These are phyloP conservation scores for Massarina eburnea DNA, from an alignment of 2,329 filamentous ascomycete genomes.

Conservation along the genomic window DNA sequence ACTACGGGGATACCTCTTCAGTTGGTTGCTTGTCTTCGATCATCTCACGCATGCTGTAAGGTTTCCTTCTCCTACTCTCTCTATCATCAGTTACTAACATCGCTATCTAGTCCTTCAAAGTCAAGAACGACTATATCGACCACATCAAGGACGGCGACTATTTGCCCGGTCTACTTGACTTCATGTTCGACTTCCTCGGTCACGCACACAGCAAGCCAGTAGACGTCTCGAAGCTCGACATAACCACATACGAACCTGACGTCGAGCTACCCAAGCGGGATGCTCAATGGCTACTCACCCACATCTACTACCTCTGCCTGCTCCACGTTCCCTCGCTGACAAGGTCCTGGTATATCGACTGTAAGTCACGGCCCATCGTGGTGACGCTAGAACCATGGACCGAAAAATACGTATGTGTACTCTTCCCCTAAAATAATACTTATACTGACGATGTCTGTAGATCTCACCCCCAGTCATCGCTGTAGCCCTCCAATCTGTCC, in stretches of 20 bases:
- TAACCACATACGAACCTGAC: conserved; percentile 62
- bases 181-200: conserved; percentile 82
- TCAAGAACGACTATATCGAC: conserved; percentile 78
- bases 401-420: conserved; percentile 59
- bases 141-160: conserved; percentile 75
- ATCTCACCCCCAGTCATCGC: conserved; percentile 72
- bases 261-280: conserved; percentile 68
- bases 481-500: conserved; percentile 67
- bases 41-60: conserved; percentile 70
- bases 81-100: neutral
- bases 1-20: conserved; percentile 78
- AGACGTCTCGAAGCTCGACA: conserved; percentile 69
- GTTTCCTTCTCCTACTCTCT: neutral
- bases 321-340: conserved; percentile 77
- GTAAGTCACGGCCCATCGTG: conserved; percentile 75
- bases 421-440: neutral
- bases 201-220: conserved; percentile 73
- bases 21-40: conserved; percentile 89
- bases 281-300: conserved; percentile 79
- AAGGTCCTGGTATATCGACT: conserved; percentile 81
- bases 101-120: conserved; percentile 66
- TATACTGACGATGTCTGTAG: conserved; percentile 10
- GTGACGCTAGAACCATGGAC: conserved; percentile 83
- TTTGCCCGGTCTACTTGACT: conserved; percentile 69
- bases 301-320: conserved; percentile 82